Evolutionary conservation across 2,329 filamentous ascomycete species (phyloP).

Genomic region (Aspergillus felis): DNA sequence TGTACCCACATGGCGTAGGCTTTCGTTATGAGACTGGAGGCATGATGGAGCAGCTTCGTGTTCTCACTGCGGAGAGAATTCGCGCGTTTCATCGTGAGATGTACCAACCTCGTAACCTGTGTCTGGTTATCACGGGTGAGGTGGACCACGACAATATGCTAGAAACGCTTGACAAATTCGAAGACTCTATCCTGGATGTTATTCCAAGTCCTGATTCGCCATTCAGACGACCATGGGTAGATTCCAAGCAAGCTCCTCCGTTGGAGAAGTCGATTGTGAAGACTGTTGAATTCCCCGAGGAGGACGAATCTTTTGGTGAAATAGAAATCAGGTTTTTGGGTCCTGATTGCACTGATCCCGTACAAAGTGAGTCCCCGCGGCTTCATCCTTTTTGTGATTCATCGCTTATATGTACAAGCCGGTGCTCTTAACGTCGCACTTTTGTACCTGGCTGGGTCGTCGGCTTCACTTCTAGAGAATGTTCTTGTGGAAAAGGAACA

Average conservation of each 20-base stretch:
- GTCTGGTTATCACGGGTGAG: constrained; percentile 86
- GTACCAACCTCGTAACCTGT: constrained; percentile 97
- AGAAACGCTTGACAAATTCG: constrained; percentile 78
- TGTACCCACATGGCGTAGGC: constrained; percentile 85
- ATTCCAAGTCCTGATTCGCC: constrained; percentile 71
- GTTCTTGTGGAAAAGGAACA: constrained; percentile 89
- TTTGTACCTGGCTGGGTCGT: constrained; percentile 86
- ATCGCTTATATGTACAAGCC: constrained; percentile 29
- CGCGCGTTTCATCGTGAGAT: constrained; percentile 92
- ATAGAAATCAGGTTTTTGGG: constrained; percentile 83
- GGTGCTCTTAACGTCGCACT: constrained; percentile 76
- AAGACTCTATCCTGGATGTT: constrained; percentile 76
- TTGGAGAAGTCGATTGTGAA: constrained; percentile 70
- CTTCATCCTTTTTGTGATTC: neutral
- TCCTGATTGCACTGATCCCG: constrained; percentile 69
- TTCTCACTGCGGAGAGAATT: constrained; percentile 83
- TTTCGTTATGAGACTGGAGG: constrained; percentile 98
- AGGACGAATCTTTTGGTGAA: constrained; percentile 91
- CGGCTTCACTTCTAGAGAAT: constrained; percentile 88
- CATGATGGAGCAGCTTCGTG: constrained; percentile 86
- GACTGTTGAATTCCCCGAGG: constrained; percentile 87
- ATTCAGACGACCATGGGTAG: constrained; percentile 87
- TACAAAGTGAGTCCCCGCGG: constrained; percentile 47
- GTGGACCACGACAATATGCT: constrained; percentile 78
- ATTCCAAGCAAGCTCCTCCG: constrained; percentile 72